These are phyloP conservation scores for Sparassis latifolia DNA, from an alignment of 1,284 basidiomycete genomes.

Conservation along the genomic window DNA sequence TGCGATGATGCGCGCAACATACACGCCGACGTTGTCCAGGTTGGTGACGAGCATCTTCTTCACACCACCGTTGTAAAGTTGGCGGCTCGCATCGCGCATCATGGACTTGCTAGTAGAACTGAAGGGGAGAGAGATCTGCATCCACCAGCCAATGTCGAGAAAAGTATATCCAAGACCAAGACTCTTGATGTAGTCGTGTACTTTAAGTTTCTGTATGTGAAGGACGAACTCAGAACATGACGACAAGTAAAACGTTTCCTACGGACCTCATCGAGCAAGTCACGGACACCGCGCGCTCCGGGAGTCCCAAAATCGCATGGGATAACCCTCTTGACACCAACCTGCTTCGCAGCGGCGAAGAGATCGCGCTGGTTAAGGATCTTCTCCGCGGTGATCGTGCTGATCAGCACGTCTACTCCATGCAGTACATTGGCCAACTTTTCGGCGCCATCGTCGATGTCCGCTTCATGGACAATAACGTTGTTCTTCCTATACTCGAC, in stretches of 20 bases:
- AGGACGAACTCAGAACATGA: no score
- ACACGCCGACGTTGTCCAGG: constrained; percentile 13
- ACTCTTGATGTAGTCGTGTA: constrained; percentile 11
- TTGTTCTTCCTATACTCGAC: constrained; percentile 5
- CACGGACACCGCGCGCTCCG: constrained; percentile 9
- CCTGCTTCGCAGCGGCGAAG: constrained; percentile 12
- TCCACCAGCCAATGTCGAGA: constrained; percentile 23
- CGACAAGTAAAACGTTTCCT: no score
- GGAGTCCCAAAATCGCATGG: constrained; percentile 15
- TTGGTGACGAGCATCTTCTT: constrained; percentile 13
- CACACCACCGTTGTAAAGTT: constrained; percentile 9
- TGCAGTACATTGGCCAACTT: constrained; percentile 6
- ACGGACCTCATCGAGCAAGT: constrained; percentile 12
- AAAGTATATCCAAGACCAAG: constrained; percentile 17
- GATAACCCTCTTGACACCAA: constrained; percentile 13
- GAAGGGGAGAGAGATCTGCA: constrained; percentile 15
- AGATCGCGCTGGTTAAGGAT: constrained; percentile 9
- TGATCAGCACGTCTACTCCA: constrained; percentile 14
- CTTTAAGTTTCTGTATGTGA: constrained; percentile 14
- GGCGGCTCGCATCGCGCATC: not conserved
- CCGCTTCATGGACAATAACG: constrained; percentile 12
- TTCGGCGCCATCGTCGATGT: constrained; percentile 7
- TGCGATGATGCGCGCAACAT: constrained; percentile 16
- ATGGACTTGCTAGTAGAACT: not conserved
- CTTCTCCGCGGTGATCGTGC: constrained; percentile 1